These are phyloP conservation scores for Beta vulgaris DNA, from an alignment of 148 eudicot genomes.

Conservation along the genomic window DNA sequence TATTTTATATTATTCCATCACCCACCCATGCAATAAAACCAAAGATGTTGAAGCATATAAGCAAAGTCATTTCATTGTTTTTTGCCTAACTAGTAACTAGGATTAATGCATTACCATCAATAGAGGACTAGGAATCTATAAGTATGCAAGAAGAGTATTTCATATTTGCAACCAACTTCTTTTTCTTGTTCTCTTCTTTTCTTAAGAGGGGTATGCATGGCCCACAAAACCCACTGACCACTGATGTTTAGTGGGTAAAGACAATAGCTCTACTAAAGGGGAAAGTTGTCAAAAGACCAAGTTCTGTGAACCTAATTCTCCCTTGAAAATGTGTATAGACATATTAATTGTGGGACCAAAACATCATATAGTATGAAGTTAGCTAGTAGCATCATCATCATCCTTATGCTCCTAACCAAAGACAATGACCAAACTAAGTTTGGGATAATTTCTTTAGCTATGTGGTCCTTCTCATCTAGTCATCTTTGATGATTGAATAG, in stretches of 20 bases:
- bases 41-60: neutral
- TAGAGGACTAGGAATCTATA: conserved; percentile 9
- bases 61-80: neutral
- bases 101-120: neutral
- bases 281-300: conserved; percentile 31
- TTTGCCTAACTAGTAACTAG: conserved; percentile 17
- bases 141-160: neutral
- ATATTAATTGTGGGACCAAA: conserved; percentile 20
- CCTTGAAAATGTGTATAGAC: conserved; percentile 31
- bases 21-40: neutral
- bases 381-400: conserved; percentile 18
- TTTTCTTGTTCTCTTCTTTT: neutral
- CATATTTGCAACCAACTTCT: neutral
- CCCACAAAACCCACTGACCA: conserved; percentile 17
- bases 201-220: conserved; percentile 18
- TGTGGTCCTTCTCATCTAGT: conserved; percentile 24
- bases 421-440: conserved; percentile 33
- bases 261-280: conserved; percentile 17
- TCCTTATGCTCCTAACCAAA: conserved; percentile 21
- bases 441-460: conserved; percentile 20
- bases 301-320: conserved; percentile 39
- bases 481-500: conserved; percentile 17
- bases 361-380: neutral
- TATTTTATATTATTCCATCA: neutral
- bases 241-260: conserved; percentile 24